Evolutionary conservation across 1,284 basidiomycete species (phyloP).

Genomic region (Ustilago sp.): DNA sequence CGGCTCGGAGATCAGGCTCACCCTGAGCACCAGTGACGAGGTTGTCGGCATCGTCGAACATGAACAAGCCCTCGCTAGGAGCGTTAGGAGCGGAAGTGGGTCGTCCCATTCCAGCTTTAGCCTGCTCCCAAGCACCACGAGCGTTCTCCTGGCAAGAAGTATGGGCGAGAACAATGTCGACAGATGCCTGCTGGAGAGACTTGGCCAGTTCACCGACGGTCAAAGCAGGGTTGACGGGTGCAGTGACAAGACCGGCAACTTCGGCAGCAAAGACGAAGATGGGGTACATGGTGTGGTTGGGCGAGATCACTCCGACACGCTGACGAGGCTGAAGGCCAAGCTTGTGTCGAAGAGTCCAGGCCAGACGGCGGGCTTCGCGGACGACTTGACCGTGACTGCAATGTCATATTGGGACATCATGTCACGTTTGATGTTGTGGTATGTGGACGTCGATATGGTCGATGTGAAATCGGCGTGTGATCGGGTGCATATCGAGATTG

Average conservation of each 20-base stretch:
- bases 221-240: conserved; percentile 62
- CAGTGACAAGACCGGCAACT: conserved; percentile 49
- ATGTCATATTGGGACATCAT: background rate
- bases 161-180: conserved; percentile 54
- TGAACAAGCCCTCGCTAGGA: conserved; percentile 48
- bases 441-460: background rate
- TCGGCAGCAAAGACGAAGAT: conserved; percentile 56
- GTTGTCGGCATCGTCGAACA: conserved; percentile 59
- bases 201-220: conserved; percentile 63
- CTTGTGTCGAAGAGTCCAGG: conserved; percentile 54
- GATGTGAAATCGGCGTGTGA: background rate
- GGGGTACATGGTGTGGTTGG: conserved; percentile 65
- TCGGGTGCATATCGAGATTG: conserved; percentile 2
- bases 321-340: conserved; percentile 55
- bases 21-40: conserved; percentile 31
- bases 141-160: conserved; percentile 53
- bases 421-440: background rate
- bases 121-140: conserved; percentile 47
- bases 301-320: conserved; percentile 63
- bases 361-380: conserved; percentile 47
- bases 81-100: conserved; percentile 13
- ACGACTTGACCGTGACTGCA: conserved; percentile 45
- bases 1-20: conserved; percentile 52
- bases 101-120: conserved; percentile 36
- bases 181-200: conserved; percentile 56